phyloP scores from a whole-genome alignment of 1,284 basidiomycete genomes.

The Marasmius fiardii region DNA sequence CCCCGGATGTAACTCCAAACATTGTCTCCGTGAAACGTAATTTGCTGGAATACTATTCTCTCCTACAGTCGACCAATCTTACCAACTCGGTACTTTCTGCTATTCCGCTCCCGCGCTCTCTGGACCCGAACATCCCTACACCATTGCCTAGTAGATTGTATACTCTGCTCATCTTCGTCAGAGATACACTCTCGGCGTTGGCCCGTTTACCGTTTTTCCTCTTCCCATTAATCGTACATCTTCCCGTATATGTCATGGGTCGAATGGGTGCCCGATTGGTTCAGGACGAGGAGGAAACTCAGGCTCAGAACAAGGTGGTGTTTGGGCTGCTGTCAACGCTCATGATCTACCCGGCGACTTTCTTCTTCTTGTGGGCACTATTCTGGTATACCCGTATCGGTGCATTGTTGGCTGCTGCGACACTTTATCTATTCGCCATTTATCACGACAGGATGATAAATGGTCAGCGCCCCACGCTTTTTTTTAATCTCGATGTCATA shows the following conservation, averaged over 20 bases:
- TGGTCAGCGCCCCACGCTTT: conserved; percentile 40
- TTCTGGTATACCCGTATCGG: conserved; percentile 65
- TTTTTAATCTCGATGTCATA: conserved; percentile 15
- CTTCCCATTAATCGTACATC: conserved; percentile 77
- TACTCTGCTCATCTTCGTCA: conserved; percentile 75
- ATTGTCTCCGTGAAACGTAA: conserved; percentile 61
- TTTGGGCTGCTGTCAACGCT: conserved; percentile 76
- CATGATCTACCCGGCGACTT: conserved; percentile 77
- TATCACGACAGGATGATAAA: conserved; percentile 82
- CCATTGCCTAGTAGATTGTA: conserved; percentile 79
- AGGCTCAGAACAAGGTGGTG: conserved; percentile 90
- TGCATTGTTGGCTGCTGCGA: conserved; percentile 44
- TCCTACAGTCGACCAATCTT: conserved; percentile 79
- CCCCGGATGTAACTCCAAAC: conserved; percentile 57
- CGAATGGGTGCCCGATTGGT: conserved; percentile 70
- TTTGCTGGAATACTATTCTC: conserved; percentile 82
- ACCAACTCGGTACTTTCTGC: conserved; percentile 80
- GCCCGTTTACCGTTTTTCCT: conserved; percentile 84
- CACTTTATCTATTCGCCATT: conserved; percentile 71
- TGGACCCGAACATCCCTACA: conserved; percentile 73
- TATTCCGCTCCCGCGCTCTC: conserved; percentile 71
- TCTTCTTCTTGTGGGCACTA: conserved; percentile 80
- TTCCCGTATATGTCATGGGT: conserved; percentile 81
- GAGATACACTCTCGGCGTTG: conserved; percentile 69
- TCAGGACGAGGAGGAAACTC: conserved; percentile 87